Conservation (phyloP, 2,329 filamentous ascomycete species). For the Amphichorda felina region DNA sequence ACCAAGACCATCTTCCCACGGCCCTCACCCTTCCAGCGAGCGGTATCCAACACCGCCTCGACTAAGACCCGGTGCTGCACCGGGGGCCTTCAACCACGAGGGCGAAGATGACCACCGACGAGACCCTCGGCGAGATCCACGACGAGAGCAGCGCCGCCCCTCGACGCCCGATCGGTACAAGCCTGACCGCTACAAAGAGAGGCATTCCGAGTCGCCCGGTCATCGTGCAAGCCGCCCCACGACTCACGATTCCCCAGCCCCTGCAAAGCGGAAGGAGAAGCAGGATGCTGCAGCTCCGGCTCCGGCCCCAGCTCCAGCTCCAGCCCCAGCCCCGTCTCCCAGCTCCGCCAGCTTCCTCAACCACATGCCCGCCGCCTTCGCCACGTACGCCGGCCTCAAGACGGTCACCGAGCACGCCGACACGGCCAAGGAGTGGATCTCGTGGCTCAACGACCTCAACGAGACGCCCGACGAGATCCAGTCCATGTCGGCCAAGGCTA, state of each 20-base stretch:
- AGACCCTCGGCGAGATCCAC: neutral
- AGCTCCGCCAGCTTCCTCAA: constrained; percentile 7
- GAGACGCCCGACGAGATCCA: constrained; percentile 18
- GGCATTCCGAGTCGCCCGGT: too few relatives aligned
- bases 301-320: neutral
- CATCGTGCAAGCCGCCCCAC: neutral
- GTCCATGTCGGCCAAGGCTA: constrained; percentile 12
- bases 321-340: neutral
- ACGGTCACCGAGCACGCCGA: constrained; percentile 14
- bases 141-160: constrained; percentile 3
- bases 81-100: neutral
- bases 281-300: neutral
- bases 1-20: too few relatives aligned
- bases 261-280: neutral
- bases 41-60: neutral
- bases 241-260: neutral
- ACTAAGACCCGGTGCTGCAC: neutral
- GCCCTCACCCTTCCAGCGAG: neutral
- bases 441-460: constrained; percentile 17
- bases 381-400: constrained; percentile 14
- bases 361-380: constrained; percentile 12
- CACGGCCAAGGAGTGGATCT: constrained; percentile 19
- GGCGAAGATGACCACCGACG: constrained; percentile 1
- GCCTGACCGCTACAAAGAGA: constrained; percentile 4
- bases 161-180: constrained; percentile 8